Evolutionary conservation across 2,329 filamentous ascomycete genomes (phyloP), one percentile per base, ranked within the genome.

Genomic region (Monosporascus sp.): DNA sequence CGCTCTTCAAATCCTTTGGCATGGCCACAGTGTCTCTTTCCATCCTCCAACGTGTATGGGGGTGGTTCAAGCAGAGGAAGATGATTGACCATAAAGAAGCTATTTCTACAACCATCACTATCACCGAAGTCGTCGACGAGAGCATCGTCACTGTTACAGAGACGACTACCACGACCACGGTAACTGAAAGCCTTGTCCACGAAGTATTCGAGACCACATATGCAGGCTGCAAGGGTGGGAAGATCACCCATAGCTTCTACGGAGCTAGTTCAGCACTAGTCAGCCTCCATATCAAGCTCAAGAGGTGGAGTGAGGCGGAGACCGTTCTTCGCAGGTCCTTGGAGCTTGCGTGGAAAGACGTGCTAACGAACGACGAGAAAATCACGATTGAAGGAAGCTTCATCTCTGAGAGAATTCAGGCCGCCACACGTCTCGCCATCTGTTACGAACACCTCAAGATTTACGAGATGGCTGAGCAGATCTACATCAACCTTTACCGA

Each of bases 111-210:
- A 67, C 65, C 0, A 54, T 66, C 2, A 65, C 72, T 46, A 71
- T 74, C 49, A 71, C 70, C 0, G 68, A 72, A 53, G 69, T 72
- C 2, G 68, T 72, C 2, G 66, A 72, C 46, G 71, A 73, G 55
- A 66, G 70, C 31, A 72, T 64, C 0, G 63, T 69, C 54, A 71
- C 65, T 1, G 69, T 62, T 0, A 61, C 59, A 1, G 62, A 62
- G 6, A 67, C 59, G n/a, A 72, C 65, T 53, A 71, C 64, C 0
- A 72, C 65, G 0, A 70, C 65, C 1, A 69, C 57, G 0, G 63
- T 67, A 3, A 71, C 69, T 1, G 69, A 72, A 57, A 66, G 60
- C 0, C 57, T 70, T 3, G 61, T 67, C 15, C 62, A 60, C 37
- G 70, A 72, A 55, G 62, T 72, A 38, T 72, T 65, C 34, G 69